phyloP scores from a whole-genome alignment of 2,329 filamentous ascomycete genomes.

The Trichoderma citrinoviride region DNA sequence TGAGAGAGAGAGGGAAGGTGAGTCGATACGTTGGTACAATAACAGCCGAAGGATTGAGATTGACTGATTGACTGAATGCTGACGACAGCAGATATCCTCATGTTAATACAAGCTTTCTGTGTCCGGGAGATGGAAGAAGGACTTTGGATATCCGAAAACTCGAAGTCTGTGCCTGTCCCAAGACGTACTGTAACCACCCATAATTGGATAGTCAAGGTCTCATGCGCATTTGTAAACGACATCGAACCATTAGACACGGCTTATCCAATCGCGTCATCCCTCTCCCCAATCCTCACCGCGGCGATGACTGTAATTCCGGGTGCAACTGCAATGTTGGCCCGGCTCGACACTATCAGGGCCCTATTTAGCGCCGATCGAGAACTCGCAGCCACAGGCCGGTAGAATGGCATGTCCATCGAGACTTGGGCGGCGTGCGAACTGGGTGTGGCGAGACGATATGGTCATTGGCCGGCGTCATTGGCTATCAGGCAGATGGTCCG shows the following conservation, averaged over 20 bases:
- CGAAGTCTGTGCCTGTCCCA: too few relatives aligned
- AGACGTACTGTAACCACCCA: background rate
- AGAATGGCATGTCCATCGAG: slow-evolving; percentile 16
- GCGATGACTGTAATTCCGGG: background rate
- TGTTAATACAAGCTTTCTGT: too few relatives aligned
- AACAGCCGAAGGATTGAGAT: too few relatives aligned
- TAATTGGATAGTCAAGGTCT: background rate
- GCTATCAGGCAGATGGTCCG: slow-evolving; percentile 7
- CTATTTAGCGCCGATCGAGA: slow-evolving; percentile 20
- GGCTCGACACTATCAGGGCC: background rate
- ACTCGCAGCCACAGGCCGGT: background rate
- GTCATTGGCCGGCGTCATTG: slow-evolving; percentile 21
- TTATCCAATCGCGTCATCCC: slow-evolving; percentile 1
- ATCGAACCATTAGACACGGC: slow-evolving; percentile 11
- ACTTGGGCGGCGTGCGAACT: background rate
- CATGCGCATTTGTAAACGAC: slow-evolving; percentile 10
- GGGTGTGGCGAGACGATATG: slow-evolving; percentile 17
- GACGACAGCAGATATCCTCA: too few relatives aligned
- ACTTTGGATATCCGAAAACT: too few relatives aligned
- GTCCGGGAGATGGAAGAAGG: too few relatives aligned
- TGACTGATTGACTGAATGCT: too few relatives aligned
- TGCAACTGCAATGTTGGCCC: background rate
- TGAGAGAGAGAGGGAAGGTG: background rate
- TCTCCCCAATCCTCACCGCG: background rate
- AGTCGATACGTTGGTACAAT: background rate